A percentile compares a stretch with the other conserved stretches of the same genome.
Conservation (phyloP, 2,329 filamentous ascomycete species). For the Chaetomium sp. region DNA sequence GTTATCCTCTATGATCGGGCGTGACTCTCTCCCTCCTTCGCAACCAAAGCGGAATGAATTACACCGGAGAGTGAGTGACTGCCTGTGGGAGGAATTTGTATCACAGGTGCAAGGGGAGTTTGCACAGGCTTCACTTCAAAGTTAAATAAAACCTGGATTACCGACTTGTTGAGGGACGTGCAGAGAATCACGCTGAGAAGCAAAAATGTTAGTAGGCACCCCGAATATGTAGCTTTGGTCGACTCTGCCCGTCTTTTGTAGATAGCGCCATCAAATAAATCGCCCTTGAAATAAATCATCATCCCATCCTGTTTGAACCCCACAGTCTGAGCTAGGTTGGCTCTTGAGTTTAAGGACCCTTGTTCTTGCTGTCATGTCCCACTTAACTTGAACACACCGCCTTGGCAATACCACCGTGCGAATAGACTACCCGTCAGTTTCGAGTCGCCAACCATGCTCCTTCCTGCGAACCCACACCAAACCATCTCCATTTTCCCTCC, state of each 20-base stretch:
- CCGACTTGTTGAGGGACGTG: background rate
- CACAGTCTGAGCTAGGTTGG: background rate
- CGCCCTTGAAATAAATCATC: background rate
- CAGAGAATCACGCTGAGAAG: background rate
- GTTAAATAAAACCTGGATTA: background rate
- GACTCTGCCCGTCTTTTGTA: background rate
- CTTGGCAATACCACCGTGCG: constrained; percentile 2
- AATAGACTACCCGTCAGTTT: background rate
- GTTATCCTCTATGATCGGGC: background rate
- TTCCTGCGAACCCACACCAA: background rate
- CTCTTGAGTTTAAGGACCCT: background rate
- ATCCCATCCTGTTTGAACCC: background rate
- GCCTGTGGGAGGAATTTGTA: background rate
- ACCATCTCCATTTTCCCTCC: background rate
- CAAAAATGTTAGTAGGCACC: background rate
- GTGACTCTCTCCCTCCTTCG: background rate
- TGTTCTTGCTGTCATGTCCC: background rate
- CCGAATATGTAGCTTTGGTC: background rate
- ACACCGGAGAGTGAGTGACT: background rate
- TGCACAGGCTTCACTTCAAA: background rate
- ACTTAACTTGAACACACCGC: background rate
- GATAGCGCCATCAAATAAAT: background rate
- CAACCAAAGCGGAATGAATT: background rate
- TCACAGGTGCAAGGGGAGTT: background rate
- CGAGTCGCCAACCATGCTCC: background rate